A percentile compares a stretch with the other conserved stretches of the same genome.
Evolutionary conservation across 495 filamentous ascomycete species (phyloP).

Genomic region (Bryoglossum gracile): DNA sequence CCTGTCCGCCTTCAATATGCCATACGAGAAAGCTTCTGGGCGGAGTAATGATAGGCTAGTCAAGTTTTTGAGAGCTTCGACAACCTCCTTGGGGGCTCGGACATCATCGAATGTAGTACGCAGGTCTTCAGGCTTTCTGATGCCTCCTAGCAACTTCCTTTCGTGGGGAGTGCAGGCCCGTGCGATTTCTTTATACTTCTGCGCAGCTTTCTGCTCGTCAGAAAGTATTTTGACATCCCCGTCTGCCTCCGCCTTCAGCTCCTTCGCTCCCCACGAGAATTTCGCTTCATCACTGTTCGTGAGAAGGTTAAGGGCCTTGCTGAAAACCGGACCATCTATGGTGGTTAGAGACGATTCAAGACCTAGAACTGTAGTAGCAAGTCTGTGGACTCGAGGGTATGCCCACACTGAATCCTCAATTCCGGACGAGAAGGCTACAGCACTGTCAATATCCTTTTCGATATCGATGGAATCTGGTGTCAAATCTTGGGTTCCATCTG

Average conservation of each 20-base stretch:
- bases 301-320: conserved; percentile 35
- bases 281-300: conserved; percentile 39
- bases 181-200: conserved; percentile 21
- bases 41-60: conserved; percentile 82
- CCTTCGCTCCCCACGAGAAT: conserved; percentile 32
- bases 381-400: conserved; percentile 53
- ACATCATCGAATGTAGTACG: conserved; percentile 81
- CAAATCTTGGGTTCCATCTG: conserved; percentile 10
- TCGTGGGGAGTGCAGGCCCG: conserved; percentile 62
- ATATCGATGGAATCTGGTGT: conserved; percentile 14
- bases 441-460: conserved; percentile 25
- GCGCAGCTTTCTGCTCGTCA: conserved; percentile 10
- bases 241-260: conserved; percentile 28
- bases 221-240: neutral
- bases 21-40: conserved; percentile 93
- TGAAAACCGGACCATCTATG: conserved; percentile 16
- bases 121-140: conserved; percentile 74
- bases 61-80: conserved; percentile 81
- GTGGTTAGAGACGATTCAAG: neutral
- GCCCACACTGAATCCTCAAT: conserved; percentile 50
- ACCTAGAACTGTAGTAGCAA: conserved; percentile 55
- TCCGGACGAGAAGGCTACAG: conserved; percentile 24
- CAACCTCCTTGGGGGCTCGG: conserved; percentile 70
- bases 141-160: conserved; percentile 71
- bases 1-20: conserved; percentile 83